phyloP scores from a whole-genome alignment of 177 flowering plant species.

The Vitis hybrid region DNA sequence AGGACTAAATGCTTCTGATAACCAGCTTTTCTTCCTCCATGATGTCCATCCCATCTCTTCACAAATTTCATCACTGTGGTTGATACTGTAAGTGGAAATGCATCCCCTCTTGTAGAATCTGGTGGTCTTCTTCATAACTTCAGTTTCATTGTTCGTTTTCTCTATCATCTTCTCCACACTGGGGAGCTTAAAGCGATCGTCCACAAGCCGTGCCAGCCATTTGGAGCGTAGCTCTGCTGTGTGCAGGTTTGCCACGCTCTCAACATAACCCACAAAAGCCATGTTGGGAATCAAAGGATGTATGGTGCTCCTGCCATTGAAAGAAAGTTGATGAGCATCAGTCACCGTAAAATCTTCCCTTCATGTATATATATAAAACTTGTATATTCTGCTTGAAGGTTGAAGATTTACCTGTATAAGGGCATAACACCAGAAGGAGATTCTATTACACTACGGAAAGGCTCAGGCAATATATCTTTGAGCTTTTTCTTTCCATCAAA shows the following conservation, averaged over 20 bases:
- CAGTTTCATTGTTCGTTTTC: conserved; percentile 54
- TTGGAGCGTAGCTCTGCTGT: conserved; percentile 77
- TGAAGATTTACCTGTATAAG: conserved; percentile 57
- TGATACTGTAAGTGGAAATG: conserved; percentile 84
- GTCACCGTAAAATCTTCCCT: background rate
- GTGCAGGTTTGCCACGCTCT: conserved; percentile 77
- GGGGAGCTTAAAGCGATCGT: conserved; percentile 72
- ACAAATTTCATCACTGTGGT: conserved; percentile 81
- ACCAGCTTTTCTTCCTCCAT: conserved; percentile 83
- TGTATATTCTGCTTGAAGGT: background rate
- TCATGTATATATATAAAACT: background rate
- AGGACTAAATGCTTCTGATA: conserved; percentile 74
- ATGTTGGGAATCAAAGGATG: conserved; percentile 90
- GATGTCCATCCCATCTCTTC: conserved; percentile 93
- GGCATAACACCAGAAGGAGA: conserved; percentile 72
- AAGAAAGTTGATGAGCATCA: background rate
- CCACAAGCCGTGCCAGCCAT: conserved; percentile 74
- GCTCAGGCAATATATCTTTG: conserved; percentile 64
- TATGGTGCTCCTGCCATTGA: conserved; percentile 67
- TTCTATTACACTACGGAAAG: conserved; percentile 55
- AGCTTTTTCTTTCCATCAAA: conserved; percentile 85
- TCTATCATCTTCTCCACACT: conserved; percentile 59
- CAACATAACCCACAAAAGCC: conserved; percentile 85
- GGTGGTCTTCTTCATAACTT: conserved; percentile 66
- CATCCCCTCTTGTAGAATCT: conserved; percentile 88